Evolutionary conservation across 768 basidiomycete genomes (phyloP).

Genomic region (Tricholoma hemisulphureum): DNA sequence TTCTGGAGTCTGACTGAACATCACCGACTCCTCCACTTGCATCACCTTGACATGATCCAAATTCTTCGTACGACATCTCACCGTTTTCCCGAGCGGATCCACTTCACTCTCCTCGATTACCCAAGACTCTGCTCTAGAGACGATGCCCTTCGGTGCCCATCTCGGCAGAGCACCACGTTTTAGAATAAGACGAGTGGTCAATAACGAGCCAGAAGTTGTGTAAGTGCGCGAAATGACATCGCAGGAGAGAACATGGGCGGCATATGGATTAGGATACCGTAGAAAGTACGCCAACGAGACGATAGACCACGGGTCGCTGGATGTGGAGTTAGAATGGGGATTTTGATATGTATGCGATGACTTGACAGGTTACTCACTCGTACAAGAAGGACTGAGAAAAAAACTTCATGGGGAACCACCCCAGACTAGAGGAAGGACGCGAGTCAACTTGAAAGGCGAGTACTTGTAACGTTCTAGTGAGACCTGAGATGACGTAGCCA

Average conservation of each 20-base stretch:
- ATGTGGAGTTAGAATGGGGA: constrained; percentile 14
- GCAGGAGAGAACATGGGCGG: constrained; percentile 90
- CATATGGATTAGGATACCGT: constrained; percentile 94
- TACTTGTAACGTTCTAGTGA: no score
- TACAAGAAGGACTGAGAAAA: constrained; percentile 55
- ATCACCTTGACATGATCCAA: constrained; percentile 93
- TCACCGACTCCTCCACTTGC: constrained; percentile 84
- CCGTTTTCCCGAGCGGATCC: constrained; percentile 74
- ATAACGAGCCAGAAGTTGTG: constrained; percentile 69
- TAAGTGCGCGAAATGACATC: constrained; percentile 87
- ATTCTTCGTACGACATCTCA: constrained; percentile 82
- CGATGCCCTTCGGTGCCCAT: constrained; percentile 85
- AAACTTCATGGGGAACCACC: constrained; percentile 51
- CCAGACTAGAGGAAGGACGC: constrained; percentile 17
- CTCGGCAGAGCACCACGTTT: constrained; percentile 89
- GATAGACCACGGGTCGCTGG: constrained; percentile 90
- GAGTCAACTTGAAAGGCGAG: background rate
- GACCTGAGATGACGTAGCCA: no score
- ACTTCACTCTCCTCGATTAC: constrained; percentile 94
- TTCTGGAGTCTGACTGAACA: constrained; percentile 63
- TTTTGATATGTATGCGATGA: background rate
- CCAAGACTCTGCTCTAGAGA: constrained; percentile 88
- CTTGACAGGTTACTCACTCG: constrained; percentile 40
- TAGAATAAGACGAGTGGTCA: constrained; percentile 88
- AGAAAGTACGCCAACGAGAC: constrained; percentile 92